Evolutionary conservation across 768 basidiomycete species (phyloP), one percentile per base, ranked within the genome.

Genomic region (Myochromella boudieri): DNA sequence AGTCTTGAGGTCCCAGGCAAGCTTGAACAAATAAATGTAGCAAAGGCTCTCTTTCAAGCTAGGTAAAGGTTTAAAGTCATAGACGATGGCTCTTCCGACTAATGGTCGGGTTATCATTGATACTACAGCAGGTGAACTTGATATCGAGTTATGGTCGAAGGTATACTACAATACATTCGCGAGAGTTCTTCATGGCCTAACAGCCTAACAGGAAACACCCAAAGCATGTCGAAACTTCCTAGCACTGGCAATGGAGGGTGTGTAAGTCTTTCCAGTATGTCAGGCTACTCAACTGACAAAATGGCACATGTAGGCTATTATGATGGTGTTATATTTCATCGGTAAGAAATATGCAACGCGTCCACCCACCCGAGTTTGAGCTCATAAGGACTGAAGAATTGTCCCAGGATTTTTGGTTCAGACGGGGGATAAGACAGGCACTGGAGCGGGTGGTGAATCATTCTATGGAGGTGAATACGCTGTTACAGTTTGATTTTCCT

Each of bases 111-210:
- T 95, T 31, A 82, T 95, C 29, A 69, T 97, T 41, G 84, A 92
- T 41, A 97, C 94, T 0, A 95, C 92, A 1, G 87, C 77, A 10
- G 94, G 93, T 48, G 85, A 95, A 68, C 77, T 87, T 18, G 85
- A 95, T 56, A 83, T 97, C 20, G 94, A 97, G 60, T 72, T 95
- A 42, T 97, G 92, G 93, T 82, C 92, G 12, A 95, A 91, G 75
- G 90, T 88, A 50, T 18, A 63, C n/a, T 36, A 17, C 18, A 6
- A 29, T n/a, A 17, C 12, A 27, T 20, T 17, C 51, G 36, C 51
- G 15, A 40, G 41, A 34, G 11, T 9, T 14, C 14, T 6, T 20
- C 37, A 28, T 21, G 45, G 14, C n/a, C 34, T 14, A 11, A 42
- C 26, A 24, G 4, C 4, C 18, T 11, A 29, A 31, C 54, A 91